Base-by-base conservation (phyloP, 495 filamentous ascomycete genomes). In the Penicillium odoratum region DNA sequence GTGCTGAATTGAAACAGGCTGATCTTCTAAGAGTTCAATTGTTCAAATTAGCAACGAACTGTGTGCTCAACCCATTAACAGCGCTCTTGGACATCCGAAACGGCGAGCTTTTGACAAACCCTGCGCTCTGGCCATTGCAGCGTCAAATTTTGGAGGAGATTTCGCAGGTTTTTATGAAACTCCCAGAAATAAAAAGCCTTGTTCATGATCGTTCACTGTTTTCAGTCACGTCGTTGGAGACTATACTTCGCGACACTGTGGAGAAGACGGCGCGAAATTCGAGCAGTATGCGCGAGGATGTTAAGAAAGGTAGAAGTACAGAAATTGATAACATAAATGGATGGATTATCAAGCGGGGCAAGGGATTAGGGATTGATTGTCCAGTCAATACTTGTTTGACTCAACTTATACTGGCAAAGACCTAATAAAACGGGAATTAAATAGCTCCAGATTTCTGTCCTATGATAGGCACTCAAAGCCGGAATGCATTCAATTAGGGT, bases 251-350 rank as follows among this genome's bases (percentile, higher is more conserved):
- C 5, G 68, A 76, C n/a, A 81, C 78, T 59, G 83, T 81, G 13
- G 65, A 76, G n/a, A 78, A 78, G 58, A 93, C 88, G 1, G 75
- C 71, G 3, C 72, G 78, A 34, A 93, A 96, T 66, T 80, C 78
- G 34, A 91, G 88, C 65, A 86, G 84, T 3, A 96, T 96, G 91
- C 68, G 90, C 21, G 88, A 92, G 66, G 92, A 96, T 70, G 78
- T 93, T n/a, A 68, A 73, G 31, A 72, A 72, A 3, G 78, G 85
- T 3, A 83, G 79, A 65, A 62, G 70, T 52, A 94, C 90, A 2
- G 92, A 96, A 69, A 83, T 96, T 55, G 83, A 88, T 18, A 93
- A 88, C 62, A 82, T 96, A 58, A 96, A 94, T 72, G 92, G 91
- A 9, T 97, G 87, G 72, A 80, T 96, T 33, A 82, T 93, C 38